Evolutionary conservation across 768 basidiomycete genomes (phyloP), one percentile per base, ranked within the genome.

Genomic region (Hemileccinum rubropunctum): DNA sequence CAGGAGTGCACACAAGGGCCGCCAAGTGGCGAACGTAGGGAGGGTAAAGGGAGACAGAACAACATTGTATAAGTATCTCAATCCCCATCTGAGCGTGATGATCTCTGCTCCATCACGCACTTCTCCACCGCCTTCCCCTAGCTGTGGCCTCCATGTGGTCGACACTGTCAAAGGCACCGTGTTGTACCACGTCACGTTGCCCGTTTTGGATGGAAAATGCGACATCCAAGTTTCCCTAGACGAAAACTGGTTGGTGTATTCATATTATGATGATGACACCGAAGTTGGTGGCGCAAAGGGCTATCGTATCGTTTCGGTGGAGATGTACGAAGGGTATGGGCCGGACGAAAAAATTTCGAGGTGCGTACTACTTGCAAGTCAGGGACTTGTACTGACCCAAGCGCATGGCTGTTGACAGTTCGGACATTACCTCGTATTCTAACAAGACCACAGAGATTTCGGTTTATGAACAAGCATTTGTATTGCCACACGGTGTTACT

Each of bases 171-270:
- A 90, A 57, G 95, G 95, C 1, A 83, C 77, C 1, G 71, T 88
- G 14, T 56, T 95, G 3, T 93, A 95, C 66, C 78, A 80, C 36
- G 75, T 77, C 2, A 71, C 73, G 27, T 62, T 95, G 8, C 80
- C 83, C 12, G 62, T 72, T 2, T 60, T 63, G 18, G 62, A 53
- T 45, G 70, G 62, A 32, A 71, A 60, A 6, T 90, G 91, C 65
- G 79, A 86, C 55, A 71, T 95, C 15, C 80, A 86, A 57, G 81
- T 82, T 17, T 69, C 73, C 3, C 71, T 98, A 47, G 76, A 79
- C 20, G 95, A 98, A 70, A 97, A 98, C 64, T 97, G 95, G 94
- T 65, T 98, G 38, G 86, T 93, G 8, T 95, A 93, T 69, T 77
- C 86, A 50, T 95, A 90, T 63, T 92, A 84, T 62, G 86, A 91